phyloP scores from a whole-genome alignment of 2,329 filamentous ascomycete genomes.

The Lachnellula arida region DNA sequence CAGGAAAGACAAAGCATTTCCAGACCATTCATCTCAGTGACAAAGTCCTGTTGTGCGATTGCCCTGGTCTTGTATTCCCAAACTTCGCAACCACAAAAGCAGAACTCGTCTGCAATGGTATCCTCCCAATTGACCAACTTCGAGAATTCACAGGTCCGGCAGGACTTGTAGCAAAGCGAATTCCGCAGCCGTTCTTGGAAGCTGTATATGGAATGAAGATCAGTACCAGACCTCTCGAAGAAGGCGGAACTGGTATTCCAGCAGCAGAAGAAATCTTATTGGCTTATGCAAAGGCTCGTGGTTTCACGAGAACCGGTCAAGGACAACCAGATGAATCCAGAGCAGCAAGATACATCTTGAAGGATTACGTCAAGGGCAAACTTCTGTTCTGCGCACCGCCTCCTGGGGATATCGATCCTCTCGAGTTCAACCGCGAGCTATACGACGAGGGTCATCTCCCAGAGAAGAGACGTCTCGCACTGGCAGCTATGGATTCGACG shows the following conservation, averaged over 20 bases:
- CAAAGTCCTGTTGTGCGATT: conserved; percentile 90
- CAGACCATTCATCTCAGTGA: conserved; percentile 95
- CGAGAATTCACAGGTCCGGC: conserved; percentile 88
- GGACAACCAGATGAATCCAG: conserved; percentile 92
- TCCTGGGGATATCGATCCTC: conserved; percentile 64
- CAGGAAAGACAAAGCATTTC: conserved; percentile 98
- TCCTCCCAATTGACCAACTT: conserved; percentile 93
- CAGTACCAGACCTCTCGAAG: conserved; percentile 71
- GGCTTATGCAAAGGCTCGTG: conserved; percentile 82
- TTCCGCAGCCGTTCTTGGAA: conserved; percentile 85
- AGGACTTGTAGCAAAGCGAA: conserved; percentile 74
- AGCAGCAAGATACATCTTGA: conserved; percentile 83
- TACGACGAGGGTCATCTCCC: conserved; percentile 82
- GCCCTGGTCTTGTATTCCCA: conserved; percentile 95
- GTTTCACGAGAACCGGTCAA: conserved; percentile 83
- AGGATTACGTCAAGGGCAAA: conserved; percentile 97
- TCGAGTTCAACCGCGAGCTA: conserved; percentile 81
- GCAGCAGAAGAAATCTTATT: conserved; percentile 80
- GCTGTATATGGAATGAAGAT: conserved; percentile 93
- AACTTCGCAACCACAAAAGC: conserved; percentile 97
- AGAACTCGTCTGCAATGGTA: conserved; percentile 90
- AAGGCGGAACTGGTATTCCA: conserved; percentile 84
- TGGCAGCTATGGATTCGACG: conserved; percentile 40
- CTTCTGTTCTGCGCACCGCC: conserved; percentile 89
- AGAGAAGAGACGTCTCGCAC: conserved; percentile 67